phyloP scores from a whole-genome alignment of 2,329 filamentous ascomycete genomes.

The Pseudocercospora macadamiae region DNA sequence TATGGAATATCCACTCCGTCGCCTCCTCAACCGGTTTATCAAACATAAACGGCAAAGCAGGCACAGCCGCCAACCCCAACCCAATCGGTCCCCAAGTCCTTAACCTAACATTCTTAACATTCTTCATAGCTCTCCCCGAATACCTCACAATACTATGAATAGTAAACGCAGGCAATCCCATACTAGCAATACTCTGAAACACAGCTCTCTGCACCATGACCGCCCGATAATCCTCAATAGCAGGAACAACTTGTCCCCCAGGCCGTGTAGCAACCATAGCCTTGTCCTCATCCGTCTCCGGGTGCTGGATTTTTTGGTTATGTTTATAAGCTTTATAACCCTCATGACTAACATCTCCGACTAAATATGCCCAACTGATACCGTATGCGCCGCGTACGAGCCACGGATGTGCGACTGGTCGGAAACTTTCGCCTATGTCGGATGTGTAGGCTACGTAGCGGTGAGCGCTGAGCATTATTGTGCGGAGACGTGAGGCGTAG shows the following conservation, averaged over 20 bases:
- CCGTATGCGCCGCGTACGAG: slow-evolving; percentile 83
- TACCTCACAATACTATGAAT: slow-evolving; percentile 93
- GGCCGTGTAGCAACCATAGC: slow-evolving; percentile 18
- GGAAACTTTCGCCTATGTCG: slow-evolving; percentile 94
- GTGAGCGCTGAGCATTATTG: slow-evolving; percentile 82
- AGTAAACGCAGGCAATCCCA: slow-evolving; percentile 91
- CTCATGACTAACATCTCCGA: slow-evolving; percentile 88
- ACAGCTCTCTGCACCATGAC: slow-evolving; percentile 90
- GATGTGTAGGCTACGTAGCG: slow-evolving; percentile 95
- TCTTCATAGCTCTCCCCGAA: slow-evolving; percentile 81
- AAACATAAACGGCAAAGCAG: slow-evolving; percentile 80
- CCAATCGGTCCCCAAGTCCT: slow-evolving; percentile 91
- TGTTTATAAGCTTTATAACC: slow-evolving; percentile 92
- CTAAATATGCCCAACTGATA: slow-evolving; percentile 87
- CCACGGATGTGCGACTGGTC: slow-evolving; percentile 84
- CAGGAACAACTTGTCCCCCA: slow-evolving; percentile 53
- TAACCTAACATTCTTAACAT: slow-evolving; percentile 72
- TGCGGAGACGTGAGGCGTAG: slow-evolving; percentile 71
- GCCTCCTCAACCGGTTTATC: slow-evolving; percentile 91
- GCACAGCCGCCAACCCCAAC: slow-evolving; percentile 67
- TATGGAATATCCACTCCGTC: slow-evolving; percentile 88
- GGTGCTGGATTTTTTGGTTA: slow-evolving; percentile 76
- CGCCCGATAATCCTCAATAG: slow-evolving; percentile 85
- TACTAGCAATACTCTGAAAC: slow-evolving; percentile 88
- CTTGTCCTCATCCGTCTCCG: slow-evolving; percentile 55